Percentiles rank a stretch among this genome's conserved stretches.
These are phyloP conservation scores for Carex parvula DNA, from an alignment of 176 grass and related monocot species.

Conservation along the genomic window DNA sequence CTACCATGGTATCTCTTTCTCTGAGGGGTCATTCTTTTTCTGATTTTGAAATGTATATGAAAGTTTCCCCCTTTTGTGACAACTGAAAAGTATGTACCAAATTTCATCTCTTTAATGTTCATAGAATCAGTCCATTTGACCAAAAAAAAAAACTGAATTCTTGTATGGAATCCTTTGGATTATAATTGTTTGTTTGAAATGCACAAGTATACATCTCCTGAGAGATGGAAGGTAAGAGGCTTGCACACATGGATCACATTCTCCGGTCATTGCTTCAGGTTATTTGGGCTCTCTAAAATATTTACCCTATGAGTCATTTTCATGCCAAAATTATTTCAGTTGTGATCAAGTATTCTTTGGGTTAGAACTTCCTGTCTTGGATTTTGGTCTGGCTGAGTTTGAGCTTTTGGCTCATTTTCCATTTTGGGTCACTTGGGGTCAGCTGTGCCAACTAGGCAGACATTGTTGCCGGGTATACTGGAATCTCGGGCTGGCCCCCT, in stretches of 20 bases:
- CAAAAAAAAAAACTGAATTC: background rate
- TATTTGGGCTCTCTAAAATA: background rate
- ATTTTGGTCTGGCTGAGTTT: background rate
- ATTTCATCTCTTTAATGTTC: background rate
- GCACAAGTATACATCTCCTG: background rate
- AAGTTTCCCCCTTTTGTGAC: background rate
- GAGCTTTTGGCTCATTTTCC: background rate
- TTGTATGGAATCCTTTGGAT: background rate
- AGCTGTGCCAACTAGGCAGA: background rate
- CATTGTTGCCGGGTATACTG: background rate
- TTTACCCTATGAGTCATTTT: background rate
- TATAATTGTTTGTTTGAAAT: conserved; percentile 3
- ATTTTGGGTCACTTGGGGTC: background rate
- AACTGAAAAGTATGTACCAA: background rate
- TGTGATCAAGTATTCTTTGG: background rate
- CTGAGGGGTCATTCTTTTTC: background rate
- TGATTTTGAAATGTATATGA: conserved; percentile 15
- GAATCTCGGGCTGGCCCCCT: background rate
- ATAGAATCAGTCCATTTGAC: background rate
- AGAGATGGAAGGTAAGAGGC: background rate
- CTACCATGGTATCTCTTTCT: background rate
- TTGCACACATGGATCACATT: background rate
- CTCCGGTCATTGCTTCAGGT: background rate
- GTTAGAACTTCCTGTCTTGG: background rate
- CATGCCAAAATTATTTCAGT: background rate